phyloP scores from a whole-genome alignment of 1,284 basidiomycete species.

The Thelephora terrestris region DNA sequence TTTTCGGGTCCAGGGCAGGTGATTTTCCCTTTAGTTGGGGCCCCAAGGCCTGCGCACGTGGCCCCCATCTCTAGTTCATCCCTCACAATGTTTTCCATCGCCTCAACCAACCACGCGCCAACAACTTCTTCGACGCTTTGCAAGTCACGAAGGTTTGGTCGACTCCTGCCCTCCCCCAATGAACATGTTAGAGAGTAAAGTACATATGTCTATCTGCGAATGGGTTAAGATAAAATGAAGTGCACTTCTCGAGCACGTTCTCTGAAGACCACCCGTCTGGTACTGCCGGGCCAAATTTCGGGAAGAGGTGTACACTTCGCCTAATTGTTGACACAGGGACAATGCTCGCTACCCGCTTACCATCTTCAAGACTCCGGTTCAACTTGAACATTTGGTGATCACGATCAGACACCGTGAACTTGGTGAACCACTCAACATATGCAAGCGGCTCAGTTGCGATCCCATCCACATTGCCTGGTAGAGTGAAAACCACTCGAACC shows the following conservation, averaged over 20 bases:
- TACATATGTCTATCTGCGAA: background rate
- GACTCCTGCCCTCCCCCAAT: too few species aligned
- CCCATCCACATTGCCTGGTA: slow-evolving; percentile 4
- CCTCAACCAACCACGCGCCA: too few species aligned
- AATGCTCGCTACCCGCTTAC: slow-evolving; percentile 14
- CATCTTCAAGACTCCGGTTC: slow-evolving; percentile 7
- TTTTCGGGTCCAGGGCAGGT: too few species aligned
- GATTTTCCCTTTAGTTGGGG: too few species aligned
- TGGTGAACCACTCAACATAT: slow-evolving; percentile 25
- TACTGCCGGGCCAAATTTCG: slow-evolving; percentile 1
- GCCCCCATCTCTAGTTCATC: too few species aligned
- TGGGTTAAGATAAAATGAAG: background rate
- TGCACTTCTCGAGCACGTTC: background rate
- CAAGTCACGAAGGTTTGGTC: too few species aligned
- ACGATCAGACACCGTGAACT: slow-evolving; percentile 8
- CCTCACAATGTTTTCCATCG: too few species aligned
- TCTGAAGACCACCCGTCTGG: background rate
- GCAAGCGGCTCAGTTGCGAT: slow-evolving; percentile 13
- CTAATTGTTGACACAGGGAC: slow-evolving; percentile 16
- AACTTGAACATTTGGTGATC: slow-evolving; percentile 13
- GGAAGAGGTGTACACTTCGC: slow-evolving; percentile 22
- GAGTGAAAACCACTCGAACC: slow-evolving; percentile 11
- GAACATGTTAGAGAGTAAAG: too few species aligned
- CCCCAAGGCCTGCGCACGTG: too few species aligned
- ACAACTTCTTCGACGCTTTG: too few species aligned